Base-by-base conservation (phyloP, 1,284 basidiomycete species). In the Ceratobasidium sp. region DNA sequence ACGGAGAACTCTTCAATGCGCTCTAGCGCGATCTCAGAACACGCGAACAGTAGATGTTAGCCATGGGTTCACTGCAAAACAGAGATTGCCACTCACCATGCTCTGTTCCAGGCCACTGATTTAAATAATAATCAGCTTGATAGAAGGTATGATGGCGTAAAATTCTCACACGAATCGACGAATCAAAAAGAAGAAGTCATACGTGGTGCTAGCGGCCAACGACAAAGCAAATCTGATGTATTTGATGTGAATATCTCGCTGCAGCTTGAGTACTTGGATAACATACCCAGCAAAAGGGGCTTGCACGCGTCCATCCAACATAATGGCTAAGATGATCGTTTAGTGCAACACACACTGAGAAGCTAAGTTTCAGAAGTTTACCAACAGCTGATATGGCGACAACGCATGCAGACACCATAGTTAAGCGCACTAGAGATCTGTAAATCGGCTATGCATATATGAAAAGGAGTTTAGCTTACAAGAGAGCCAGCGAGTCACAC, bases 1-100 rank as follows among this genome's bases (percentile, higher is more conserved):
- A 95, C 93, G 1, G 93, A 91, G 80, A 95, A 97, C 79, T 95
- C 94, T 79, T 94, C 93, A 79, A 98, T 88, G 52, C 96, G 90
- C 81, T 98, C 96, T 57, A 98, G 84, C 18, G 94, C 94, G 74
- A 98, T n/a, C n/a, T n/a, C n/a, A n/a, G n/a, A n/a, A n/a, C n/a
- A n/a, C n/a, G n/a, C n/a, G n/a, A n/a, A n/a, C n/a, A n/a, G n/a
- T n/a, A n/a, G n/a, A n/a, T n/a, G n/a, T n/a, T n/a, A n/a, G n/a
- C n/a, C n/a, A n/a, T n/a, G n/a, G n/a, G n/a, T n/a, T n/a, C n/a
- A n/a, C n/a, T n/a, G n/a, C n/a, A n/a, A n/a, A n/a, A n/a, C n/a
- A n/a, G n/a, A n/a, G n/a, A n/a, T n/a, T n/a, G n/a, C n/a, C n/a
- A n/a, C n/a, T n/a, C n/a, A n/a, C 91, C 94, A 98, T 95, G 23